Evolutionary conservation across 768 basidiomycete genomes (phyloP).

Genomic region (Naganishia randhawae): DNA sequence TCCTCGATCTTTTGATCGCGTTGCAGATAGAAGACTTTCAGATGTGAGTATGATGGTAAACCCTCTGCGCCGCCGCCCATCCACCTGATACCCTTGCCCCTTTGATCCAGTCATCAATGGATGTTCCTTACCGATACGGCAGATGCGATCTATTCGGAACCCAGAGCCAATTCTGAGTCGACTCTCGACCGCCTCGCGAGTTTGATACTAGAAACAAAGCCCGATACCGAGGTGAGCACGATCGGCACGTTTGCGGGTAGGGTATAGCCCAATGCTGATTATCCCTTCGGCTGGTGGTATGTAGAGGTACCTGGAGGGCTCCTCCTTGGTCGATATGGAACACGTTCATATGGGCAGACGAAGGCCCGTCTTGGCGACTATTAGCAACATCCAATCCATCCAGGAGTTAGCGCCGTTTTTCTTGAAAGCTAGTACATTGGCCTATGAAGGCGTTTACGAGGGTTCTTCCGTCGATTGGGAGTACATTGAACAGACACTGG

Average conservation of each 20-base stretch:
- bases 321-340: neutral
- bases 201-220: slow-evolving; percentile 59
- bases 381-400: slow-evolving; percentile 76
- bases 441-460: slow-evolving; percentile 87
- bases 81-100: slow-evolving; percentile 8
- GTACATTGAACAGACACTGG: slow-evolving; percentile 72
- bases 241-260: no score
- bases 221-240: slow-evolving; percentile 19
- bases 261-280: no score
- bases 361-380: slow-evolving; percentile 64
- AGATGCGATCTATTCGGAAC: slow-evolving; percentile 84
- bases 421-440: slow-evolving; percentile 76
- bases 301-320: no score
- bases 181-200: slow-evolving; percentile 89
- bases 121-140: slow-evolving; percentile 97
- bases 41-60: slow-evolving; percentile 59
- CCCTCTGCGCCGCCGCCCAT: slow-evolving; percentile 12
- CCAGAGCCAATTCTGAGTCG: slow-evolving; percentile 72
- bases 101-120: slow-evolving; percentile 72
- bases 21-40: slow-evolving; percentile 97
- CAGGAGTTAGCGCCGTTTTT: slow-evolving; percentile 87
- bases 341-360: slow-evolving; percentile 55
- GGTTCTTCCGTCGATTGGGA: slow-evolving; percentile 73
- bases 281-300: no score
- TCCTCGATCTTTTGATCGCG: slow-evolving; percentile 84